A percentile compares a stretch with the other conserved stretches of the same genome.
Evolutionary conservation across 345 rosid genomes (phyloP).

Genomic region (Citrus hindsii): DNA sequence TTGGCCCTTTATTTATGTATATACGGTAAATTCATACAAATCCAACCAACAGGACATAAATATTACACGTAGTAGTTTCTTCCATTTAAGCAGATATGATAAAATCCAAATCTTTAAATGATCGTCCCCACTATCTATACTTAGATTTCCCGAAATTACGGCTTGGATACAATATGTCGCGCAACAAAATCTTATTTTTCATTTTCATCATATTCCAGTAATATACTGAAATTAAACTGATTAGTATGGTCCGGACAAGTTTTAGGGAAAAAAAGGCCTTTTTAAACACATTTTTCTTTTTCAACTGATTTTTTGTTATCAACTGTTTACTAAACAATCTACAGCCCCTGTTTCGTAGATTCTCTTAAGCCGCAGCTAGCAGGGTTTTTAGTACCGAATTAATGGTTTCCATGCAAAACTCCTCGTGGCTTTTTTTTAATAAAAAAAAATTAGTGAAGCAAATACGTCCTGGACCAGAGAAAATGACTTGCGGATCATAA

Average conservation of each 20-base stretch:
- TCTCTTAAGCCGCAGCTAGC: background rate
- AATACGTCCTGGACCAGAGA: background rate
- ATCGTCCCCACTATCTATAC: background rate
- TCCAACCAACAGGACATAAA: constrained; percentile 12
- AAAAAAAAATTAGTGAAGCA: background rate
- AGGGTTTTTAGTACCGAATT: background rate
- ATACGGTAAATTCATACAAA: constrained; percentile 8
- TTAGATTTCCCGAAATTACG: background rate
- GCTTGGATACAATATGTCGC: background rate
- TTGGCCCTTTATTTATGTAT: background rate
- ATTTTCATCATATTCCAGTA: background rate
- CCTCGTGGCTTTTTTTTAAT: background rate
- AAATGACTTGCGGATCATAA: background rate
- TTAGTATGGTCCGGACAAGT: background rate
- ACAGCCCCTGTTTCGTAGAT: background rate
- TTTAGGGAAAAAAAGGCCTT: no score
- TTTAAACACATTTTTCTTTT: no score
- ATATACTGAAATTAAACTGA: background rate
- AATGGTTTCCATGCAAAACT: constrained; percentile 5
- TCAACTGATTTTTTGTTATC: no score
- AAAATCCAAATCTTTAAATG: background rate
- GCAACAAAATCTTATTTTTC: background rate
- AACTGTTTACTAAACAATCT: background rate
- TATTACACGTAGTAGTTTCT: background rate
- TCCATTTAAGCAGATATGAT: background rate